Evolutionary conservation across 2,329 filamentous ascomycete genomes (phyloP), one percentile per base, ranked within the genome.

Genomic region (Cercospora zeae-maydis): DNA sequence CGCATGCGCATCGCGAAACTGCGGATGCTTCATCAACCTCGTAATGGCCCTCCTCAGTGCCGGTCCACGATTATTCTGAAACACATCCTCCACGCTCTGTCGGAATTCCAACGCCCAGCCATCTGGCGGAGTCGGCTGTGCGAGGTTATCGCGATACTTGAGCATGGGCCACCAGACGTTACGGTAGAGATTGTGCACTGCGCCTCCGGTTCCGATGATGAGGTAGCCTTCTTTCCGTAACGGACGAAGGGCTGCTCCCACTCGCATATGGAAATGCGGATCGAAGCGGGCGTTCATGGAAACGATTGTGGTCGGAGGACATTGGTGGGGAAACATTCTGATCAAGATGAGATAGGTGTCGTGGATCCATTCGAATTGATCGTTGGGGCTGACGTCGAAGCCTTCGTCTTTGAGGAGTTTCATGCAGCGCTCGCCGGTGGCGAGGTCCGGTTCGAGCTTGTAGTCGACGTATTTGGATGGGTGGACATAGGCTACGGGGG

Each of bases 131-230:
- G 78, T 80, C 34, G 80, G 78, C 77, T 85, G 82, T 0, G 84
- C 86, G 61, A 88, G 86, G 70, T 86, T 88, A 74, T 88, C 86
- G 8, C 81, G 77, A 72, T 85, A 83, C n/a, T 74, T 77, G 14
- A 90, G 70, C 84, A 90, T 90, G 0, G 85, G 86, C 0, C 70
- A 75, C 87, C 86, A 90, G 45, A 80, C 72, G 71, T 90, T 90
- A 16, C 87, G 83, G 72, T 87, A 90, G 1, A 90, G 80, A 67
- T 90, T 90, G 74, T 90, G 88, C 0, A 90, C 87, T 0, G 87
- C 83, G 36, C 88, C 88, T 14, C 88, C 84, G 0, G 80, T 82
- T 36, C 79, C 82, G 54, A 83, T 82, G 57, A 90, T 75, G 1
- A 90, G 80, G 68, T 84, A 82, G 39, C 78, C 80, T 70, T 84